These are phyloP conservation scores for Sarocladiaceae sp. DNA, from an alignment of 2,329 filamentous ascomycete species.

Conservation along the genomic window DNA sequence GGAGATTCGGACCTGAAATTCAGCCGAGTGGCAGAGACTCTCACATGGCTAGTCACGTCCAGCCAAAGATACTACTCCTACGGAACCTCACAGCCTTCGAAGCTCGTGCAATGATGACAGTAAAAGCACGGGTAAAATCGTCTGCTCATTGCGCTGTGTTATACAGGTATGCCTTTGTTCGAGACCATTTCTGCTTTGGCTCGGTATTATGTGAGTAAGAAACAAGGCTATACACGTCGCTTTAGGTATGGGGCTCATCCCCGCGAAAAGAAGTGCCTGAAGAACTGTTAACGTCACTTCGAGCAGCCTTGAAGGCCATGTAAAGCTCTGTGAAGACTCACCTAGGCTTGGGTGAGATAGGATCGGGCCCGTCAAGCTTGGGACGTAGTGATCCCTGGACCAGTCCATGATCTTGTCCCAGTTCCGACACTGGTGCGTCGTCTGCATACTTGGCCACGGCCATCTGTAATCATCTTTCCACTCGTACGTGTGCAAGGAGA, in stretches of 20 bases:
- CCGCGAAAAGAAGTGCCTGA: neutral
- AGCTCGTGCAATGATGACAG: too few relatives aligned
- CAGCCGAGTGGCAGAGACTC: too few relatives aligned
- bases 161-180: too few relatives aligned
- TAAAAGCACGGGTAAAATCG: too few relatives aligned
- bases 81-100: too few relatives aligned
- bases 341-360: neutral
- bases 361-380: neutral
- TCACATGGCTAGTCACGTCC: too few relatives aligned
- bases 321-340: neutral
- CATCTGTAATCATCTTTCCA: constrained; percentile 12
- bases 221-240: too few relatives aligned
- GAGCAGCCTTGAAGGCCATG: neutral
- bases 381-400: neutral
- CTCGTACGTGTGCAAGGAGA: constrained; percentile 11
- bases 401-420: constrained; percentile 10
- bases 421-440: constrained; percentile 12
- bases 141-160: too few relatives aligned
- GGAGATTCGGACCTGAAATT: too few relatives aligned
- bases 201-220: too few relatives aligned
- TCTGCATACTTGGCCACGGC: constrained; percentile 9
- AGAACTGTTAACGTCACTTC: neutral
- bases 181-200: too few relatives aligned
- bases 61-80: too few relatives aligned
- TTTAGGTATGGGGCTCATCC: neutral